Conservation (phyloP, 2,329 filamentous ascomycete genomes). For the Chrysosporium queenslandicum region DNA sequence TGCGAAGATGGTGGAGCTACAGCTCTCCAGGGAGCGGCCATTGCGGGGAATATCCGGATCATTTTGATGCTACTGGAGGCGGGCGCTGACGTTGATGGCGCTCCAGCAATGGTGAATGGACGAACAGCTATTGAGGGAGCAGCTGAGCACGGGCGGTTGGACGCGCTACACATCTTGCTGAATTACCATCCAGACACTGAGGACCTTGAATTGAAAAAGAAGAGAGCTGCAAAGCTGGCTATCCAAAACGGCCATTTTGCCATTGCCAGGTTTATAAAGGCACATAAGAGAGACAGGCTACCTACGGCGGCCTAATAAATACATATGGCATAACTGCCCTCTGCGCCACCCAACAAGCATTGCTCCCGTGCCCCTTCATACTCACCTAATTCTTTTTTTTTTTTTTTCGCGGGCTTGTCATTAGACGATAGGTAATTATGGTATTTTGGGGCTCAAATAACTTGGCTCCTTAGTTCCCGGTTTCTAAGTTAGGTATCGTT, state of each 20-base stretch:
- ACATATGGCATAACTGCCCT: too few relatives aligned
- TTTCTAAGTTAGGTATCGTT: too few relatives aligned
- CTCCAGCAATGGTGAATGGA: not conserved
- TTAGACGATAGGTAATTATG: too few relatives aligned
- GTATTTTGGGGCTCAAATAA: too few relatives aligned
- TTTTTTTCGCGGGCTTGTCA: too few relatives aligned
- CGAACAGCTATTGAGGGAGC: conserved; percentile 10
- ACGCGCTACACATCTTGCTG: conserved; percentile 25
- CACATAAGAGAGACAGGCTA: too few relatives aligned
- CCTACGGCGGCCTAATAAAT: too few relatives aligned
- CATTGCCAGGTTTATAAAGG: not conserved
- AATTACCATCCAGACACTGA: conserved; percentile 14
- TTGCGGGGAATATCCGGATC: not conserved
- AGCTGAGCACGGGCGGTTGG: conserved; percentile 20
- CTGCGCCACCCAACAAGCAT: too few relatives aligned
- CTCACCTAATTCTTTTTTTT: too few relatives aligned
- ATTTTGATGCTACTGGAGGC: conserved; percentile 1
- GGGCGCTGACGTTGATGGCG: conserved; percentile 5
- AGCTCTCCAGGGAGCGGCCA: conserved; percentile 9
- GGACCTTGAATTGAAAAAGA: conserved; percentile 3
- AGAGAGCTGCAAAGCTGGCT: conserved; percentile 4
- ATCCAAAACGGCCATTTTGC: conserved; percentile 5
- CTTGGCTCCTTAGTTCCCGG: too few relatives aligned
- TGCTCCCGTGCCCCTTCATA: too few relatives aligned
- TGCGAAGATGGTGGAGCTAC: not conserved